Conservation (phyloP, 2,329 filamentous ascomycete species). For the Colletotrichum navitas region DNA sequence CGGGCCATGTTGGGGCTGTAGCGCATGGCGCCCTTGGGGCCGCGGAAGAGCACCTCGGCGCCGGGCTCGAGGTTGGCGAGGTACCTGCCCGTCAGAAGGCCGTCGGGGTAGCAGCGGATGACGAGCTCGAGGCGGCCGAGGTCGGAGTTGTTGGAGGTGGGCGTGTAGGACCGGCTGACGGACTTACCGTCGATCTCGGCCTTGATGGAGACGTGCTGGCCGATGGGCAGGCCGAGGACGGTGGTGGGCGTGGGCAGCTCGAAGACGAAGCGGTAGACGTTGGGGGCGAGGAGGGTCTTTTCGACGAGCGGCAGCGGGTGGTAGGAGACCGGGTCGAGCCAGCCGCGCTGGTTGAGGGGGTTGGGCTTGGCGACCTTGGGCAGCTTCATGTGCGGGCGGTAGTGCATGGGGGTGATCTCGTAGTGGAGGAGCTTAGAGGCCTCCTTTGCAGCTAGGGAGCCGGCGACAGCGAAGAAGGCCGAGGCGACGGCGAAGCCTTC, state of each 20-base stretch:
- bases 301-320: constrained; percentile 59
- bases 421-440: constrained; percentile 50
- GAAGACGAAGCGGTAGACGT: constrained; percentile 62
- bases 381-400: constrained; percentile 56
- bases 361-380: constrained; percentile 53
- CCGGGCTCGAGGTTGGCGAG: constrained; percentile 61
- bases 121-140: constrained; percentile 63
- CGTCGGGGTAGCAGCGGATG: constrained; percentile 64
- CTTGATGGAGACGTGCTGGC: constrained; percentile 68
- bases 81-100: constrained; percentile 63
- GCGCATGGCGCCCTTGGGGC: constrained; percentile 68
- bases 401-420: constrained; percentile 50
- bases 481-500: constrained; percentile 55
- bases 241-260: constrained; percentile 58
- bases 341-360: constrained; percentile 57
- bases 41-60: constrained; percentile 64
- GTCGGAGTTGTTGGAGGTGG: constrained; percentile 63
- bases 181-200: constrained; percentile 59
- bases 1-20: constrained; percentile 59
- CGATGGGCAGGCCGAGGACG: constrained; percentile 67
- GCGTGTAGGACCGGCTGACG: constrained; percentile 67
- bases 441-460: constrained; percentile 48
- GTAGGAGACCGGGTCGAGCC: constrained; percentile 63
- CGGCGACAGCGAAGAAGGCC: constrained; percentile 50
- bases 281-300: constrained; percentile 56